phyloP scores from a whole-genome alignment of 1,284 basidiomycete genomes.

The Ganoderma meredithae region DNA sequence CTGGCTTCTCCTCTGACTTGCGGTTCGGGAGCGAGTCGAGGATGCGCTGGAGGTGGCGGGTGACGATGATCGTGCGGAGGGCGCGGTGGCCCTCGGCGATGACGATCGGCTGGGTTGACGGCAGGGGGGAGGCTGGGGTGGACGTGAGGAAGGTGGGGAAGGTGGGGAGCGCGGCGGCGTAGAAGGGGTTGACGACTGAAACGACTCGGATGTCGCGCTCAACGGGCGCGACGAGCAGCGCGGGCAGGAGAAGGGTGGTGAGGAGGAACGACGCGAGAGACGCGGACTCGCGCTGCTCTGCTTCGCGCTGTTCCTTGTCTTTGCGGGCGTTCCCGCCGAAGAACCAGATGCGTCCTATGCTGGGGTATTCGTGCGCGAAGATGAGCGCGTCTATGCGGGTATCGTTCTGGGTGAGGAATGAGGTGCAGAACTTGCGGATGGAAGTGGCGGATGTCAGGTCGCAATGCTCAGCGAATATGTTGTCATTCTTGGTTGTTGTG shows the following conservation, averaged over 20 bases:
- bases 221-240: constrained; percentile 77
- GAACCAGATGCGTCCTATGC: constrained; percentile 59
- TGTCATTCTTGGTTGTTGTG: constrained; percentile 70
- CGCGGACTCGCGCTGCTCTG: constrained; percentile 49
- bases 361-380: constrained; percentile 76
- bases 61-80: constrained; percentile 67
- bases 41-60: constrained; percentile 78
- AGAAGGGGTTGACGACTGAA: constrained; percentile 84
- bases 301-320: constrained; percentile 42
- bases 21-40: constrained; percentile 75
- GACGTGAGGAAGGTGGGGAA: constrained; percentile 45
- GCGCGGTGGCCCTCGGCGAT: constrained; percentile 66
- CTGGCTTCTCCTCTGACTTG: constrained; percentile 46
- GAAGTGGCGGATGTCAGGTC: constrained; percentile 68
- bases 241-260: constrained; percentile 78
- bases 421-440: constrained; percentile 70
- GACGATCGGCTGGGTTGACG: constrained; percentile 52
- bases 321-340: constrained; percentile 28
- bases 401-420: constrained; percentile 68
- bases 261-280: constrained; percentile 81
- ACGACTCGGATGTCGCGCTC: constrained; percentile 88
- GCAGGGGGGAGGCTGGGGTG: constrained; percentile 27
- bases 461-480: constrained; percentile 79
- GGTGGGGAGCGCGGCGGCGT: constrained; percentile 72
- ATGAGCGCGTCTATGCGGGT: constrained; percentile 75